phyloP scores from a whole-genome alignment of 192 early-diverging fungal genomes.

The Diversispora eburnea region DNA sequence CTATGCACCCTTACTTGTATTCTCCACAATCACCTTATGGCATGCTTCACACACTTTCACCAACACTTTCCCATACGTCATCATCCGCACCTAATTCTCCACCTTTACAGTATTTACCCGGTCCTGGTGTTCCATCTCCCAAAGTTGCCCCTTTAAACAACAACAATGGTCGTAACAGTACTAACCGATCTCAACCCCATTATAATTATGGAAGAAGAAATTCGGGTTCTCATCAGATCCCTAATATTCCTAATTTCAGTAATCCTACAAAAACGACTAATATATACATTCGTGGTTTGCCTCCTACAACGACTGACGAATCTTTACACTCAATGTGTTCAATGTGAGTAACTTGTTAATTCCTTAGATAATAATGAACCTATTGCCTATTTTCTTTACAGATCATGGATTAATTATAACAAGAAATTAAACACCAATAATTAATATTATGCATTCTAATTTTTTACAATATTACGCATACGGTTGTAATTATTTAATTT shows the following conservation, averaged over 20 bases:
- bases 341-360: constrained; percentile 45
- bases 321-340: constrained; percentile 57
- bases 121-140: constrained; percentile 27
- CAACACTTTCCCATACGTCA: constrained; percentile 35
- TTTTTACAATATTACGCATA: too few species aligned
- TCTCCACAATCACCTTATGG: constrained; percentile 37
- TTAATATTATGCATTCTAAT: too few species aligned
- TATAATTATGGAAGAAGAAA: constrained; percentile 27
- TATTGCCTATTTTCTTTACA: neutral
- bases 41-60: constrained; percentile 40
- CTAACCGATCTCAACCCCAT: constrained; percentile 18
- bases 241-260: constrained; percentile 27
- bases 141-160: constrained; percentile 21
- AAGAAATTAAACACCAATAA: neutral
- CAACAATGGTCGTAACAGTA: neutral
- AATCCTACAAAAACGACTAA: constrained; percentile 55
- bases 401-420: neutral
- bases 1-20: constrained; percentile 36
- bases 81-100: constrained; percentile 35
- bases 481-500: too few species aligned
- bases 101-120: constrained; percentile 29
- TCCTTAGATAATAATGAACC: neutral
- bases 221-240: constrained; percentile 26
- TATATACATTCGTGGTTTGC: constrained; percentile 79
- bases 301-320: constrained; percentile 65